phyloP scores from a whole-genome alignment of 2,329 filamentous ascomycete species.

The Colletotrichum incanum region DNA sequence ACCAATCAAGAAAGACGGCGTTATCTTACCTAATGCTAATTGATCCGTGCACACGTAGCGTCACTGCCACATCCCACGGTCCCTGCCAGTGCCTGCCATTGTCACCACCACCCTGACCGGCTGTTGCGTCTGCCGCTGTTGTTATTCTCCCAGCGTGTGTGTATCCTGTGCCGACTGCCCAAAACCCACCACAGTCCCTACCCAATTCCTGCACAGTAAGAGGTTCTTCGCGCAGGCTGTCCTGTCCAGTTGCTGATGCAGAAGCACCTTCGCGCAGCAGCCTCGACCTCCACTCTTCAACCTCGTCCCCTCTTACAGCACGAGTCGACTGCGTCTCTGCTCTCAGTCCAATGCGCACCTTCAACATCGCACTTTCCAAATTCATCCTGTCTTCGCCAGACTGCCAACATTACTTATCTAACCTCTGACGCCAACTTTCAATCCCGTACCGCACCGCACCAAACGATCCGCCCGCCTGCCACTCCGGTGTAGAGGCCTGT shows the following conservation, averaged over 20 bases:
- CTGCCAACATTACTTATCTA: slow-evolving; percentile 22
- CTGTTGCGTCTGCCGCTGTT: not conserved
- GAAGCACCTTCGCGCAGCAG: slow-evolving; percentile 17
- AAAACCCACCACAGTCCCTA: slow-evolving; percentile 15
- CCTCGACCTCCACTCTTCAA: slow-evolving; percentile 38
- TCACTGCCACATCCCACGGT: slow-evolving; percentile 6
- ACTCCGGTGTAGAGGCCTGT: slow-evolving; percentile 36
- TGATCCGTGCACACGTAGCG: slow-evolving; percentile 17
- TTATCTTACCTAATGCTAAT: slow-evolving; percentile 37
- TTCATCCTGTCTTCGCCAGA: slow-evolving; percentile 21
- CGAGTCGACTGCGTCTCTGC: slow-evolving; percentile 1
- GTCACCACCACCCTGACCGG: slow-evolving; percentile 2
- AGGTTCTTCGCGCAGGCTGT: not conserved
- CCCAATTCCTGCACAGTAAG: slow-evolving; percentile 20
- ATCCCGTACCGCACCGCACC: not conserved
- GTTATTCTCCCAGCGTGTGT: slow-evolving; percentile 2
- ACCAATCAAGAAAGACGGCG: not conserved
- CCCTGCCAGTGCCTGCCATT: slow-evolving; percentile 22
- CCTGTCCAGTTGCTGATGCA: slow-evolving; percentile 23
- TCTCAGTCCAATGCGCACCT: slow-evolving; percentile 25
- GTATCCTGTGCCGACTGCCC: not conserved
- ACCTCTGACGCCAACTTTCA: not conserved
- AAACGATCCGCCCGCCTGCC: slow-evolving; percentile 27
- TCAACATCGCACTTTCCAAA: slow-evolving; percentile 24
- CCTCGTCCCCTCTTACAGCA: slow-evolving; percentile 26